Percentiles rank a stretch among this genome's conserved stretches.
Evolutionary conservation across 441 rosid species (phyloP).

Genomic region (Aquilaria agallochum): DNA sequence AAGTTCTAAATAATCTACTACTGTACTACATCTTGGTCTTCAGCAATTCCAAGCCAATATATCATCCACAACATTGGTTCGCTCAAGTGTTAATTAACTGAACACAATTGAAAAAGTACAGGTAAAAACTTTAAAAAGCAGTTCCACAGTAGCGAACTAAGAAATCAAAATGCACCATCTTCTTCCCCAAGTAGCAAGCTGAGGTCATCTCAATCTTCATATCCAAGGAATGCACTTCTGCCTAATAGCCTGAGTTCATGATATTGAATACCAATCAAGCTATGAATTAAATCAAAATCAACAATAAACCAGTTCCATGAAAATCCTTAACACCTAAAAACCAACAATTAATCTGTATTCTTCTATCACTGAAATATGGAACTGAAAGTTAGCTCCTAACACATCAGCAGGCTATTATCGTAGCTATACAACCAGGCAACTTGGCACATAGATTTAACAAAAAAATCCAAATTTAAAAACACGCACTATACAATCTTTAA

Average conservation of each 20-base stretch:
- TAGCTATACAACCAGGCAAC: no score
- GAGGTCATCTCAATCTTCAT: slow-evolving; percentile 16
- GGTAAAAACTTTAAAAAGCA: slow-evolving; percentile 19
- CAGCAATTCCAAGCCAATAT: slow-evolving; percentile 29
- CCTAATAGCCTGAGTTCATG: slow-evolving; percentile 18
- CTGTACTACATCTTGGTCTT: slow-evolving; percentile 19
- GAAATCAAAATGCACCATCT: slow-evolving; percentile 14
- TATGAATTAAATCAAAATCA: no score
- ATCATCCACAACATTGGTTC: slow-evolving; percentile 34
- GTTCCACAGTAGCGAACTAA: slow-evolving; percentile 21
- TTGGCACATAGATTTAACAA: no score
- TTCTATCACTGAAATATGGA: no score
- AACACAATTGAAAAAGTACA: slow-evolving; percentile 25
- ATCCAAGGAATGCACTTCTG: slow-evolving; percentile 10
- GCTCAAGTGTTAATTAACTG: slow-evolving; percentile 28
- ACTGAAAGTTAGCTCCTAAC: no score
- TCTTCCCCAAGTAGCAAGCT: slow-evolving; percentile 17
- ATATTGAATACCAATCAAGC: slow-evolving; percentile 6
- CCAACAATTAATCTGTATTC: no score
- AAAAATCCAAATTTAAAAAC: no score
- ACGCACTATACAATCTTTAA: no score
- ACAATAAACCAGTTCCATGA: no score
- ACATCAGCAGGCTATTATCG: no score
- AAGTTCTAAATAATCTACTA: slow-evolving; percentile 22
- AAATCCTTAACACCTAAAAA: no score